Evolutionary conservation across 2,329 filamentous ascomycete species (phyloP).

Genomic region (Ophiostoma sp.): DNA sequence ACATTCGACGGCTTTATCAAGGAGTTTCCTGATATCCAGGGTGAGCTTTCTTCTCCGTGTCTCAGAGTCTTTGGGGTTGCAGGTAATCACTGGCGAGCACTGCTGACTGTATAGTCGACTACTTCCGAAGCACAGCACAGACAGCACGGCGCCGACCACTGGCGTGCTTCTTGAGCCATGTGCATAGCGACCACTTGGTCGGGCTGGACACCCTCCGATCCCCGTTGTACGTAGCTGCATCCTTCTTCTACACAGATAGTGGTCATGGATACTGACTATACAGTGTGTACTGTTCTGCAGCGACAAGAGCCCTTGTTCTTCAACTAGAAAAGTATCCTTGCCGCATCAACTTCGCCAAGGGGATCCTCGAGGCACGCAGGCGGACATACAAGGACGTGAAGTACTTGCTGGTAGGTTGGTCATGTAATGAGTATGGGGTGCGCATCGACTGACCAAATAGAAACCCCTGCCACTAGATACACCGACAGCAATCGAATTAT

Average conservation of each 20-base stretch:
- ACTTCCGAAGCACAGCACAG: conserved; percentile 57
- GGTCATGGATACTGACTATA: not conserved
- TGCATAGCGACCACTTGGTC: conserved; percentile 82
- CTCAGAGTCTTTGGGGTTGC: too few relatives aligned
- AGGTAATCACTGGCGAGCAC: not conserved
- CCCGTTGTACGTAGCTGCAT: conserved; percentile 55
- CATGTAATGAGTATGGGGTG: not conserved
- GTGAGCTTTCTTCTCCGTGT: not conserved
- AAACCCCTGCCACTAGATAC: conserved; percentile 79
- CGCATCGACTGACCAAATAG: conserved; percentile 33
- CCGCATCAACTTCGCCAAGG: conserved; percentile 73
- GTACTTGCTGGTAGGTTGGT: conserved; percentile 50
- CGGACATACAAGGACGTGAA: conserved; percentile 72
- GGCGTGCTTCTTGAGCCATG: conserved; percentile 85
- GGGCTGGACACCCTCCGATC: conserved; percentile 71
- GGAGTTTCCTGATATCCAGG: conserved; percentile 23
- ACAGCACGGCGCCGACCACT: conserved; percentile 54
- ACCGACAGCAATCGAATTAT: conserved; percentile 68
- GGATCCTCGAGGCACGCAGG: conserved; percentile 67
- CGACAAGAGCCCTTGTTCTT: conserved; percentile 74
- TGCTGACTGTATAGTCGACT: conserved; percentile 58
- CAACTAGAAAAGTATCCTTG: conserved; percentile 72
- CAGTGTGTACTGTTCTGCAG: conserved; percentile 75
- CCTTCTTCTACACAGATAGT: conserved; percentile 26
- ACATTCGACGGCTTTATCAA: conserved; percentile 22